Base-by-base conservation (phyloP, 371 early-diverging fungal genomes). In the Mucor irregularis region DNA sequence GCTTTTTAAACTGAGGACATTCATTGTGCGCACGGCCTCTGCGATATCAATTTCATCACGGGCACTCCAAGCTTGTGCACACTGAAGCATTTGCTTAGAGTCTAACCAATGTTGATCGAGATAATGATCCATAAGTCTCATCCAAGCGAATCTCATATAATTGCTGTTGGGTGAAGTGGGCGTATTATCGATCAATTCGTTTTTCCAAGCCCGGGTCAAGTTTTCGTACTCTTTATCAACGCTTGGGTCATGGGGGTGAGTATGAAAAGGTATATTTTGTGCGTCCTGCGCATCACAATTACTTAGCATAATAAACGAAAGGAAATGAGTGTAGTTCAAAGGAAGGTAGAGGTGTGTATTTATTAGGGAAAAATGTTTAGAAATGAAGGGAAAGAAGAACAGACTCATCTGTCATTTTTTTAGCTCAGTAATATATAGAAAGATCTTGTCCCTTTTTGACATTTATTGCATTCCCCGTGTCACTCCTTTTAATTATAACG, bases 91-190 rank as follows among this genome's bases (percentile, higher is more conserved):
- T 28, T 65, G 69, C 28, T 75, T 71, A 5, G 75, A 65, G 29
- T 75, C 75, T 14, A 66, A 14, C 75, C 72, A 75, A 29, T 69
- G 68, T 26, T 66, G 69, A 28, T 75, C 75, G n/a, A 75, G 58
- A 43, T 66, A 66, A 9, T 67, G 64, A 38, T 69, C 67, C 43
- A 75, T 66, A 4, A 71, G 25, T 21, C 61, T 48, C 61, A 68
- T 58, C 61, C 62, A 69, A 24, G 53, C 59, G 14, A 61, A 47
- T 25, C 59, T 53, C 11, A 61, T 47, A 34, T 58, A 59, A 37
- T 63, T 53, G 21, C 53, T 40, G 7, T 38, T 63, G 35, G 42
- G 56, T 5, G 59, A 33, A 6, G 39, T 9, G 11, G 59, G 66
- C 19, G 61, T 50, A 14, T 61, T 31, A 6, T 53, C 37, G 10